phyloP scores from a whole-genome alignment of 352 stramenopile species.

The Pythium dissotocum region DNA sequence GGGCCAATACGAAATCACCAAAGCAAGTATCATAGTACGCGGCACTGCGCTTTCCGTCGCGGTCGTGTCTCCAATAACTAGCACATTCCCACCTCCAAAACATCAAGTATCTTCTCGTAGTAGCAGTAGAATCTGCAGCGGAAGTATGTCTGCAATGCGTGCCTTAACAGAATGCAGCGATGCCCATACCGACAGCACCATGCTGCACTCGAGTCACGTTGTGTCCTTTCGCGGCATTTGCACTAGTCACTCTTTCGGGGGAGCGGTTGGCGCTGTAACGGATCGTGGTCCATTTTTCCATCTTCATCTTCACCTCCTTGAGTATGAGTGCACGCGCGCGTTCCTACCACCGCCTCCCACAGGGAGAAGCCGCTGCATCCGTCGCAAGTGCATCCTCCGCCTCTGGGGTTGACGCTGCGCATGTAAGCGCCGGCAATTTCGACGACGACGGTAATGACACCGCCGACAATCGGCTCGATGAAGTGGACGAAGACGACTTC shows the following conservation, averaged over 20 bases:
- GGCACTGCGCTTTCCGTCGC: slow-evolving; percentile 54
- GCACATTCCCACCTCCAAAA: slow-evolving; percentile 36
- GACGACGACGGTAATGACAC: slow-evolving; percentile 31
- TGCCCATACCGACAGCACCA: too few species aligned
- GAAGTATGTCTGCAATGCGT: not conserved
- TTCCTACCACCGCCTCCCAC: slow-evolving; percentile 59
- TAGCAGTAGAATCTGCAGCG: not conserved
- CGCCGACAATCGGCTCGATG: slow-evolving; percentile 28
- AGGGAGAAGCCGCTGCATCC: slow-evolving; percentile 29
- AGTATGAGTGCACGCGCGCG: slow-evolving; percentile 40
- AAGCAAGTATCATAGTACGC: slow-evolving; percentile 83
- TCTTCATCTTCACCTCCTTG: not conserved
- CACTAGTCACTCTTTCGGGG: slow-evolving; percentile 1
- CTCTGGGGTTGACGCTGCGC: slow-evolving; percentile 17
- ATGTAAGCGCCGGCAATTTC: slow-evolving; percentile 30
- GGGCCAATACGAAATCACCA: slow-evolving; percentile 48
- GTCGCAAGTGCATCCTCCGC: not conserved
- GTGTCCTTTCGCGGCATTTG: not conserved
- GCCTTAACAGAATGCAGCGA: too few species aligned
- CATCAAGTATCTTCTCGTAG: not conserved
- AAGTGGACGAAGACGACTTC: slow-evolving; percentile 33
- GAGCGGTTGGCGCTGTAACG: not conserved
- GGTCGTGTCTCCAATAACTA: slow-evolving; percentile 82
- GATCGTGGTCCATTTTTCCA: slow-evolving; percentile 1
- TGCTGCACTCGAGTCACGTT: not conserved